Percentiles rank a stretch among this genome's conserved stretches.
These are phyloP conservation scores for Suillus weaverae DNA, from an alignment of 768 basidiomycete species.

Conservation along the genomic window DNA sequence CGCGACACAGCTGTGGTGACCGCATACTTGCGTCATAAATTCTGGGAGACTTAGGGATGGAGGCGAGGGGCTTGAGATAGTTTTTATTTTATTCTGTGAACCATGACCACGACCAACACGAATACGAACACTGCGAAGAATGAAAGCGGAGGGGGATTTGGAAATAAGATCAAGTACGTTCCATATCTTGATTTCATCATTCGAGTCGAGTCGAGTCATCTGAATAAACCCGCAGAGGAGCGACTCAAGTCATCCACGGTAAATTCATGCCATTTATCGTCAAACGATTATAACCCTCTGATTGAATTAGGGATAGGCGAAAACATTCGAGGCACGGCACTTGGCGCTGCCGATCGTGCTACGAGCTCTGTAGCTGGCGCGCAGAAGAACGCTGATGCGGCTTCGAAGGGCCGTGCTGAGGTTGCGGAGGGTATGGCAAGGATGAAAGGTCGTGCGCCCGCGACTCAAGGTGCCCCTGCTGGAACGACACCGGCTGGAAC, in stretches of 20 bases:
- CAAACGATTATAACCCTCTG: conserved; percentile 1
- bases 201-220: neutral
- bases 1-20: neutral
- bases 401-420: conserved; percentile 39
- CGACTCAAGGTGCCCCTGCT: neutral
- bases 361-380: conserved; percentile 24
- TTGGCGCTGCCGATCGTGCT: conserved; percentile 41
- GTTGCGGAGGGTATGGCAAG: conserved; percentile 39
- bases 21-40: conserved; percentile 12
- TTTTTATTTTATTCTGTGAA: neutral
- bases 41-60: neutral
- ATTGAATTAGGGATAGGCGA: conserved; percentile 41
- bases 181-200: neutral
- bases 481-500: neutral
- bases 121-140: neutral
- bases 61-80: neutral
- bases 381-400: conserved; percentile 37
- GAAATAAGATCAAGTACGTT: conserved; percentile 17
- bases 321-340: conserved; percentile 42
- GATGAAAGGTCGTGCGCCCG: conserved; percentile 18
- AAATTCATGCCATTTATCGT: neutral
- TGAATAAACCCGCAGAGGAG: conserved; percentile 31
- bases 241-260: conserved; percentile 39
- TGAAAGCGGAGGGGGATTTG: conserved; percentile 12
- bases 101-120: conserved; percentile 2